Base-by-base conservation (phyloP, 495 filamentous ascomycete species). In the Thermochaetoides thermophila region DNA sequence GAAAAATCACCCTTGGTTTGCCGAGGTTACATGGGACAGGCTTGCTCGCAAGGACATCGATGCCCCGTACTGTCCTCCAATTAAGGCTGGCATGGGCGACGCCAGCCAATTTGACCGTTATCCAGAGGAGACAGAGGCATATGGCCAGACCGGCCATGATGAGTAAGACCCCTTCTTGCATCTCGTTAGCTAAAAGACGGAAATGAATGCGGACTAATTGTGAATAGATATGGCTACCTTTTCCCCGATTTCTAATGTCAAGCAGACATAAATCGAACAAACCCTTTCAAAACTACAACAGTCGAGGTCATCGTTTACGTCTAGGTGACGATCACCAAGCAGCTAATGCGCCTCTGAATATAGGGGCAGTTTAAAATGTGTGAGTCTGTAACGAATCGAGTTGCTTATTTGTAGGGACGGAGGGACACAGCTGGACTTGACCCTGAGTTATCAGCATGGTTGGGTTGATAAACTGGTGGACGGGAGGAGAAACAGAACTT, bases 81-180 rank as follows among this genome's bases (percentile, higher is more conserved):
- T 97, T 17, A 75, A 81, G 46, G 84, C 82, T 17, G 89, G 89
- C 31, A 75, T 84, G 20, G 89, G 89, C 34, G 89, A 97, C 63
- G 80, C 89, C 20, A 95, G 85, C 58, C 84, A 94, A 58, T 97
- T 96, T 46, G 89, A 97, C 59, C 82, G 81, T 50, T 97, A 97
- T 59, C 84, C 89, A 2, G 89, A 97, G 60, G 89, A 97, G 52
- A 81, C 81, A 30, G 89, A 97, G 56, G 69, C 74, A 44, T 97
- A 97, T 50, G 85, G 85, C 28, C 58, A 68, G 32, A 58, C 57
- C 17, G 82, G 84, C 13, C 66, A 75, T 33, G 85, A 95, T 60
- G 67, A 77, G 85, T 93, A 71, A 53, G 9, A 15, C 11, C 27
- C 12, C 40, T 24, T 19, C 25, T 17, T 23, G 11, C 11, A 5